phyloP scores from a whole-genome alignment of 805 yeast genomes.

The Crinitomyces ghanaensis region DNA sequence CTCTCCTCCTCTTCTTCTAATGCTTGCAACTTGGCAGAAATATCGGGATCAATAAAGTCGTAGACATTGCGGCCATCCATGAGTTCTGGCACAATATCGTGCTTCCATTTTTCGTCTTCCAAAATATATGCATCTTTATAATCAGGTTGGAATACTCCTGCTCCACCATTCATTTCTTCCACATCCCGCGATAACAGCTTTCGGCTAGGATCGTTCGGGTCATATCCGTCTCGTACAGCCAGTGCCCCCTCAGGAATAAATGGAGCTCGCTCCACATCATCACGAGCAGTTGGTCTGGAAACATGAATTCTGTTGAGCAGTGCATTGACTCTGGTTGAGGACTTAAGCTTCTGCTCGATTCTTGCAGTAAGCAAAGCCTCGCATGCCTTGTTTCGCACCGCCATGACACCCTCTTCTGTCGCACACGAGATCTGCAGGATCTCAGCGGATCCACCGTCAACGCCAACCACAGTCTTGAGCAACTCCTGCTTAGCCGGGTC shows the following conservation, averaged over 20 bases:
- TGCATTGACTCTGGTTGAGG: constrained; percentile 76
- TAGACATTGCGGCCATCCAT: constrained; percentile 93
- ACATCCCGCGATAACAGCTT: constrained; percentile 74
- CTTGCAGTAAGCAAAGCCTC: constrained; percentile 91
- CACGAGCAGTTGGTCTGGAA: constrained; percentile 80
- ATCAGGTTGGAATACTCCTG: constrained; percentile 93
- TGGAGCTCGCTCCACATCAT: constrained; percentile 69
- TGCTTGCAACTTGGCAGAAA: constrained; percentile 84
- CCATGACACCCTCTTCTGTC: constrained; percentile 90
- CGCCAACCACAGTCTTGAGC: constrained; percentile 43
- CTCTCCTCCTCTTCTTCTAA: constrained; percentile 95
- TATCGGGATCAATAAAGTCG: constrained; percentile 95
- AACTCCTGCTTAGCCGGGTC: constrained; percentile 63
- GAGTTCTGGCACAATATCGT: constrained; percentile 93
- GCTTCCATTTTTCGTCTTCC: constrained; percentile 96
- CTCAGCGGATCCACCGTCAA: constrained; percentile 56
- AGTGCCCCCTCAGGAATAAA: constrained; percentile 68
- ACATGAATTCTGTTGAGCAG: constrained; percentile 94
- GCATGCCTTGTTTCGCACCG: constrained; percentile 92
- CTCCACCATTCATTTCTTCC: constrained; percentile 95
- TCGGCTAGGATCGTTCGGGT: constrained; percentile 70
- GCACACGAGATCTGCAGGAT: constrained; percentile 88
- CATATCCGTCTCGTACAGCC: constrained; percentile 47
- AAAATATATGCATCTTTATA: constrained; percentile 82
- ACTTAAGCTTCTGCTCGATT: constrained; percentile 85